These are phyloP conservation scores for Phytophthora colocasiae DNA, from an alignment of 352 stramenopile species.

Conservation along the genomic window DNA sequence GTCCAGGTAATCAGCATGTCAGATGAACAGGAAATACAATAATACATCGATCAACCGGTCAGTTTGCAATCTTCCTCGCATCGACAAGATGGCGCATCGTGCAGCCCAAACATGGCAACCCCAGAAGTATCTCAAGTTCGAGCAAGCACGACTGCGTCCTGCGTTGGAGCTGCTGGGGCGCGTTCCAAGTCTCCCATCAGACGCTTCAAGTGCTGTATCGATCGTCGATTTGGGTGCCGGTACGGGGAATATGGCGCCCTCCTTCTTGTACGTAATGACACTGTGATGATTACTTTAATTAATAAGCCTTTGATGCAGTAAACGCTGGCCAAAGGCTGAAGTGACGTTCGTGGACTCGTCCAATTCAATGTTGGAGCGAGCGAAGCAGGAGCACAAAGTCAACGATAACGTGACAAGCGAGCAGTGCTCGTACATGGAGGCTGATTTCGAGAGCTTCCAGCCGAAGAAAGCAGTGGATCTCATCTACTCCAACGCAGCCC, in stretches of 20 bases:
- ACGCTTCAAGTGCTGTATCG: conserved; percentile 7
- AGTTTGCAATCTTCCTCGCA: too few species aligned
- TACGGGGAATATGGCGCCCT: conserved; percentile 70
- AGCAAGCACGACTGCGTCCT: conserved; percentile 55
- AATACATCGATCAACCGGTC: too few species aligned
- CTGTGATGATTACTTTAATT: neutral
- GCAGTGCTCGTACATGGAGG: conserved; percentile 49
- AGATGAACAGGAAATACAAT: too few species aligned
- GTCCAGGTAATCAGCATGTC: too few species aligned
- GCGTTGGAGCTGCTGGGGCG: conserved; percentile 69
- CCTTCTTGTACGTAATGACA: conserved; percentile 52
- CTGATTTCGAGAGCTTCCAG: conserved; percentile 64
- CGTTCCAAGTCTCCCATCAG: conserved; percentile 31
- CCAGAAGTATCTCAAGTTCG: conserved; percentile 68
- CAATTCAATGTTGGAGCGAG: conserved; percentile 60
- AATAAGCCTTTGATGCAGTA: conserved; percentile 15
- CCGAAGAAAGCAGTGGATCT: conserved; percentile 53
- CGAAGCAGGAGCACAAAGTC: conserved; percentile 43
- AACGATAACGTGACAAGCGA: conserved; percentile 23
- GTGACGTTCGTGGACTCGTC: conserved; percentile 75
- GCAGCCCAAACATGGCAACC: conserved; percentile 57
- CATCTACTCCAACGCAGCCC: conserved; percentile 76
- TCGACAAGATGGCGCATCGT: conserved; percentile 9
- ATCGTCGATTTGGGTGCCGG: conserved; percentile 73
- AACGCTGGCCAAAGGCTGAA: conserved; percentile 54